phyloP scores from a whole-genome alignment of 208 protist species.

The Phytomonas francai region DNA sequence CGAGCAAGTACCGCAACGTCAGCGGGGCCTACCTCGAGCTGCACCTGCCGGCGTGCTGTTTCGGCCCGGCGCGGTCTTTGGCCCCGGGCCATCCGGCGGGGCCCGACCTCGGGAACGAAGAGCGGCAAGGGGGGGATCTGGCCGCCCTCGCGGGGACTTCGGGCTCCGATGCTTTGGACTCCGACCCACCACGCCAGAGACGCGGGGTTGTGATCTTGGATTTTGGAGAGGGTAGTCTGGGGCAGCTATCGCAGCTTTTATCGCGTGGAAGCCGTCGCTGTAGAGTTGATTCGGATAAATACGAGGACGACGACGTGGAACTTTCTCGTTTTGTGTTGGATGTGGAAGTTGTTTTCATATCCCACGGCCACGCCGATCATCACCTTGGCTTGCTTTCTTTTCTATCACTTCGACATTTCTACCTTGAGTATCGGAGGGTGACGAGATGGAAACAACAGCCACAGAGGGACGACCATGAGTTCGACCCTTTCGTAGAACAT shows the following conservation, averaged over 20 bases:
- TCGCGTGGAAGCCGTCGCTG: constrained; percentile 13
- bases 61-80: no score
- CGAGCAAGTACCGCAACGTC: constrained; percentile 88
- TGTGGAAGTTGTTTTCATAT: constrained; percentile 75
- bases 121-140: neutral
- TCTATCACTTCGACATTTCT: constrained; percentile 40
- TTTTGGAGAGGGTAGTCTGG: constrained; percentile 76
- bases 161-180: no score
- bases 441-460: neutral
- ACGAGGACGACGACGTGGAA: neutral
- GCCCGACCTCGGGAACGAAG: neutral
- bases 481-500: neutral
- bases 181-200: neutral
- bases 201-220: constrained; percentile 65
- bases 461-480: neutral
- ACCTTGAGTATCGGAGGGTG: neutral
- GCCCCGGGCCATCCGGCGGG: neutral
- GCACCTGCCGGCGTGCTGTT: constrained; percentile 26
- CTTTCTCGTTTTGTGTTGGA: constrained; percentile 28
- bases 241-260: constrained; percentile 55
- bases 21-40: constrained; percentile 70
- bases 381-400: constrained; percentile 75
- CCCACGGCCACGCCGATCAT: constrained; percentile 85
- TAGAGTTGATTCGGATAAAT: neutral
- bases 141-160: no score